Conservation (phyloP, 768 basidiomycete genomes). For the Gautieria morchelliformis region DNA sequence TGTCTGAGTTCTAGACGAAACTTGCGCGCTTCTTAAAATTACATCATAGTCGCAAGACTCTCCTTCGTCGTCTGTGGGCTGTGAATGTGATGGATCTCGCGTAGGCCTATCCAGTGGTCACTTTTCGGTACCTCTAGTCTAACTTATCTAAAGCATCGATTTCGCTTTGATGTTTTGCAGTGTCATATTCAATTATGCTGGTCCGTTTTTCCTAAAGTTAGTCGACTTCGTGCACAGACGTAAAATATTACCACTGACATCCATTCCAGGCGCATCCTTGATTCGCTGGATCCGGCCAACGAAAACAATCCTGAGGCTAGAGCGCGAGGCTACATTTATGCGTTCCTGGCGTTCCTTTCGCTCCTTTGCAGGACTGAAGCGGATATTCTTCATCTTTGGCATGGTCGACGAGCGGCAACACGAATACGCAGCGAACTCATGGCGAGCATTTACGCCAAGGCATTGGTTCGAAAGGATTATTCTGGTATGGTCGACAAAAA, state of each 20-base stretch:
- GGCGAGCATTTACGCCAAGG: too few species aligned
- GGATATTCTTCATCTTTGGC: constrained; percentile 41
- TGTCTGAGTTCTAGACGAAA: too few species aligned
- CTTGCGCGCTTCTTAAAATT: background rate
- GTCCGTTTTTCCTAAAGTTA: constrained; percentile 79
- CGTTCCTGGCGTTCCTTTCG: too few species aligned
- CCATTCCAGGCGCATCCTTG: too few species aligned
- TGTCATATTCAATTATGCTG: constrained; percentile 67
- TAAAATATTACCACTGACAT: too few species aligned
- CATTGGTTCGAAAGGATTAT: too few species aligned
- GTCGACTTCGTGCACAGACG: constrained; percentile 19
- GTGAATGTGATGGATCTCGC: constrained; percentile 39
- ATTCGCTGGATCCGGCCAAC: too few species aligned
- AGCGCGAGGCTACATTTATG: constrained; percentile 65
- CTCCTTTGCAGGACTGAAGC: constrained; percentile 41
- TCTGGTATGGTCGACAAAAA: constrained; percentile 56
- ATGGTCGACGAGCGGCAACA: constrained; percentile 63
- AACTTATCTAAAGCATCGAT: constrained; percentile 48
- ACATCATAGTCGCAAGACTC: background rate
- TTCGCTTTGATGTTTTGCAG: constrained; percentile 56
- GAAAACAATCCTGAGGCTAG: too few species aligned
- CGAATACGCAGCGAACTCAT: too few species aligned
- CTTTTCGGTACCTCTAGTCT: too few species aligned
- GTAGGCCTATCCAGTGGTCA: constrained; percentile 14
- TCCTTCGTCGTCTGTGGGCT: too few species aligned